Conservation (phyloP, 164 flowering plant genomes). For the Magnolia sinica region DNA sequence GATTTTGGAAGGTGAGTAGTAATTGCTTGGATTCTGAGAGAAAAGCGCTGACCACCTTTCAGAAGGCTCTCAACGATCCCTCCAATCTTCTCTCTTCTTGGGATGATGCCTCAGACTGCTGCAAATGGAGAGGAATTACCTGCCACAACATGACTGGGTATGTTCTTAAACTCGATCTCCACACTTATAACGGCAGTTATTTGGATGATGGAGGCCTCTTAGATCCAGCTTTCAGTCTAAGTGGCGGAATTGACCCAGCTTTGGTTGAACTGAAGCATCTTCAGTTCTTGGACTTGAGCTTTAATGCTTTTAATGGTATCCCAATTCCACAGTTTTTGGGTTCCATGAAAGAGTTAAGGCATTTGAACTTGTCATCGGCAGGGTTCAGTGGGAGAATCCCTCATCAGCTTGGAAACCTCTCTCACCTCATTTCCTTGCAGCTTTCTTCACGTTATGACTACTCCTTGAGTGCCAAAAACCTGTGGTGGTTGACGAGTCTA, state of each 20-base stretch:
- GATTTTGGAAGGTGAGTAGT: too few species aligned
- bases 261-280: neutral
- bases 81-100: too few species aligned
- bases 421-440: neutral
- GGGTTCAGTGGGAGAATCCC: conserved; percentile 9
- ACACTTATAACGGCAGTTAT: too few species aligned
- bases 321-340: conserved; percentile 3
- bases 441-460: neutral
- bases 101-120: too few species aligned
- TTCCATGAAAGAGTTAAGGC: neutral
- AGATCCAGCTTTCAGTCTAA: neutral
- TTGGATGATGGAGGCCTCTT: too few species aligned
- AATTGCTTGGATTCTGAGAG: too few species aligned
- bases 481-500: conserved; percentile 12
- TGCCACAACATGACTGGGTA: too few species aligned
- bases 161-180: too few species aligned
- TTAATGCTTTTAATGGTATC: neutral
- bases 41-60: too few species aligned
- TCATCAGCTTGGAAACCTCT: conserved; percentile 13
- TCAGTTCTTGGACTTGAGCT: neutral
- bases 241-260: neutral
- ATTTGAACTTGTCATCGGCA: neutral
- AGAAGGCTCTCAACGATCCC: too few species aligned
- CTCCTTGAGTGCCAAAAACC: neutral
- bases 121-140: too few species aligned